Conservation (phyloP, 192 early-diverging fungal species). For the Coemansia sp. region DNA sequence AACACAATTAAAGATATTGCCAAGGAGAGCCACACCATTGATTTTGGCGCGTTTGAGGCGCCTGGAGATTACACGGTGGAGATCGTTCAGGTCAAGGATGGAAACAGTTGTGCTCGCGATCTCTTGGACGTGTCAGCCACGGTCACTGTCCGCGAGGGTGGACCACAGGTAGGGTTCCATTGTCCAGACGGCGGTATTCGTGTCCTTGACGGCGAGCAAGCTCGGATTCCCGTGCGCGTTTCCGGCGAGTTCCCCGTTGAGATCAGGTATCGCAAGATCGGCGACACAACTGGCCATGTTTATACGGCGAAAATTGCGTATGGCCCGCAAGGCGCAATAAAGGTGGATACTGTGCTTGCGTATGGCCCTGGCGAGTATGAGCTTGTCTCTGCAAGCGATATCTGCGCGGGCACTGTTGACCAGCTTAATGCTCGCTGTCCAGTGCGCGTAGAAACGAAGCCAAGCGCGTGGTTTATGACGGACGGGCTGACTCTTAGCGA, state of each 20-base stretch:
- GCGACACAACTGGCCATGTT: slow-evolving; percentile 12
- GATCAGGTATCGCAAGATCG: slow-evolving; percentile 35
- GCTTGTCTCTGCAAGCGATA: slow-evolving; percentile 34
- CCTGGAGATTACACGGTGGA: slow-evolving; percentile 41
- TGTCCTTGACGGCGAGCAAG: slow-evolving; percentile 31
- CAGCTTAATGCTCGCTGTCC: slow-evolving; percentile 19
- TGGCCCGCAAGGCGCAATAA: slow-evolving; percentile 3
- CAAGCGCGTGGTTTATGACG: slow-evolving; percentile 40
- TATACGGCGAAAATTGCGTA: slow-evolving; percentile 18
- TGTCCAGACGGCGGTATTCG: slow-evolving; percentile 33
- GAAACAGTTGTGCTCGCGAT: slow-evolving; percentile 44
- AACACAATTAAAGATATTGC: slow-evolving; percentile 21
- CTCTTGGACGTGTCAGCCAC: slow-evolving; percentile 21
- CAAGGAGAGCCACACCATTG: slow-evolving; percentile 23
- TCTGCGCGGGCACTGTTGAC: slow-evolving; percentile 41
- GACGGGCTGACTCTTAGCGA: slow-evolving; percentile 1
- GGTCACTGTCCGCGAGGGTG: slow-evolving; percentile 38
- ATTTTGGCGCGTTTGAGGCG: slow-evolving; percentile 20
- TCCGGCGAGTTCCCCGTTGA: slow-evolving; percentile 41
- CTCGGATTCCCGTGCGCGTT: slow-evolving; percentile 32
- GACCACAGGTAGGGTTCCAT: slow-evolving; percentile 33
- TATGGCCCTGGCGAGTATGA: slow-evolving; percentile 48
- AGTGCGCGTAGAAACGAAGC: slow-evolving; percentile 45
- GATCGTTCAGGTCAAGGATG: slow-evolving; percentile 41
- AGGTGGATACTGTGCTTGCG: slow-evolving; percentile 20